Evolutionary conservation across 164 flowering plant species (phyloP).

Genomic region (Protea cynaroides): DNA sequence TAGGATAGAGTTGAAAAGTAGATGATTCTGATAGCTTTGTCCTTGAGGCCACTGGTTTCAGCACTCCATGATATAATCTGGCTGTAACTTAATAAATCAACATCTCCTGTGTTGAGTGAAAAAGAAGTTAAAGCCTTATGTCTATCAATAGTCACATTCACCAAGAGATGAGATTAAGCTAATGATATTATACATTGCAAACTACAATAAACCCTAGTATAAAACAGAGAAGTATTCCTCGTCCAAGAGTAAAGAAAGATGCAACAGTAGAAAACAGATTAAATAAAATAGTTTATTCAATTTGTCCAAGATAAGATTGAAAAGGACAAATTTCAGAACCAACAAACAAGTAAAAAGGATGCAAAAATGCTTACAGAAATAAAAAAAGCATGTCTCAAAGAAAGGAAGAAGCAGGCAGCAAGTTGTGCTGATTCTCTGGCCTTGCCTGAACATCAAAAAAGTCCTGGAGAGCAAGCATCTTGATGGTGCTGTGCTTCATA

Average conservation of each 20-base stretch:
- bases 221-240: neutral
- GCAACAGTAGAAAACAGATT: neutral
- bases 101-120: too few species aligned
- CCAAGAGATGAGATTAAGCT: neutral
- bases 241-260: too few species aligned
- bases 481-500: constrained; percentile 51
- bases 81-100: too few species aligned
- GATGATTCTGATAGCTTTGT: too few species aligned
- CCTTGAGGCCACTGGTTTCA: too few species aligned
- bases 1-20: too few species aligned
- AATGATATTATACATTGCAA: neutral
- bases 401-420: constrained; percentile 49
- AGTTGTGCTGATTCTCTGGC: constrained; percentile 12
- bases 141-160: too few species aligned
- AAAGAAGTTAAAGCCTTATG: too few species aligned
- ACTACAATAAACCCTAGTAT: neutral
- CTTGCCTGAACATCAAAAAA: constrained; percentile 36
- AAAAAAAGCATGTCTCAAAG: neutral
- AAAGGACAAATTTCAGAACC: neutral
- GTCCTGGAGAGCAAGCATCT: constrained; percentile 84
- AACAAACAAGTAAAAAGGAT: neutral
- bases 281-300: neutral
- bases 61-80: too few species aligned
- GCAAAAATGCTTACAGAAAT: neutral
- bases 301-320: neutral